Conservation (phyloP, 352 stramenopile species). For the Peronosclerospora sorghi region DNA sequence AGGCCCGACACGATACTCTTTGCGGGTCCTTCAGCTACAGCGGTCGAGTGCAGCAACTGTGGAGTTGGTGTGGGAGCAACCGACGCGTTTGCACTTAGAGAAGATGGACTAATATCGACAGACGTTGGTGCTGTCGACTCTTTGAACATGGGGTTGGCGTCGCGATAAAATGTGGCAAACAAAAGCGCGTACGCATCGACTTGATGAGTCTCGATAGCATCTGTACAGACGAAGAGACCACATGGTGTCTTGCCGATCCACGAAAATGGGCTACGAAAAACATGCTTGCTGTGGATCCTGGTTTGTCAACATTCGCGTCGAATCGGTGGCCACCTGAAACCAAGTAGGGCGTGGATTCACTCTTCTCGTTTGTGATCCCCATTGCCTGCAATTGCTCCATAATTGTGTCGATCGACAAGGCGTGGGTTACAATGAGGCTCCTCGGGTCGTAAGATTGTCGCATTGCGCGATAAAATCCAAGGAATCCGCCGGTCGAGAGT, state of each 20-base stretch:
- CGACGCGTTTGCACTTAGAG: not conserved
- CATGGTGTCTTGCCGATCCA: not conserved
- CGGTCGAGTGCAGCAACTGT: not conserved
- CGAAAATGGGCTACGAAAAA: constrained; percentile 37
- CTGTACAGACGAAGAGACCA: no score
- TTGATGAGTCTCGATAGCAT: no score
- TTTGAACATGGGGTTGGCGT: no score
- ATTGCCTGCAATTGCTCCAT: no score
- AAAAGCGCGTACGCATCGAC: no score
- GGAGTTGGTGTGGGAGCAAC: constrained; percentile 8
- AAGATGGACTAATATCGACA: no score
- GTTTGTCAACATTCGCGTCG: constrained; percentile 18
- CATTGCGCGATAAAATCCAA: constrained; percentile 52
- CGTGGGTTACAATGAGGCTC: constrained; percentile 17
- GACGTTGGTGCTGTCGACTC: no score
- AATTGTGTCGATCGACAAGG: not conserved
- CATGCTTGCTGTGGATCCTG: constrained; percentile 47
- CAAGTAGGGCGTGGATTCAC: constrained; percentile 12
- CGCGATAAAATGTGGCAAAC: no score
- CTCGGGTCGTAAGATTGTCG: constrained; percentile 33
- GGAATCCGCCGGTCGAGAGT: constrained; percentile 27
- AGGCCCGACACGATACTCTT: constrained; percentile 37
- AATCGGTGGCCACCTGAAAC: constrained; percentile 24
- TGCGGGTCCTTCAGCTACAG: not conserved
- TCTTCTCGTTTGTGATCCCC: no score